A percentile compares a stretch with the other conserved stretches of the same genome.
Evolutionary conservation across 306 rosid species (phyloP).

Genomic region (Prunus dulcis): DNA sequence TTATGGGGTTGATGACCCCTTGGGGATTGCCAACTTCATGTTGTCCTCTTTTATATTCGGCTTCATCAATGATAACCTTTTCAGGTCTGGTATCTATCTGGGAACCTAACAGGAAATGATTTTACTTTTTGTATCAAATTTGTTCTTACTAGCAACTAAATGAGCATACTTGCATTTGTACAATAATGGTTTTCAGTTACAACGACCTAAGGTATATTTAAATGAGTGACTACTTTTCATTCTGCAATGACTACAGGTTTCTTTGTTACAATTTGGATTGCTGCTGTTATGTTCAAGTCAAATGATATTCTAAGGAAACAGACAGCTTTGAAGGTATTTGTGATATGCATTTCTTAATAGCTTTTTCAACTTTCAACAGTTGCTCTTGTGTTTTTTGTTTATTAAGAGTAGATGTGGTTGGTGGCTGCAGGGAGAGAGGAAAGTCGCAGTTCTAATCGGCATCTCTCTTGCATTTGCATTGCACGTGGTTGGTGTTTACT

Average conservation of each 20-base stretch:
- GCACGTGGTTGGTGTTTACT: slow-evolving; percentile 82
- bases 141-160: not conserved
- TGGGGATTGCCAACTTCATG: not conserved
- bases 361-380: not conserved
- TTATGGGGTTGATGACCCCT: not conserved
- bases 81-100: not conserved
- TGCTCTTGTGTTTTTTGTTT: slow-evolving; percentile 10
- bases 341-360: not conserved
- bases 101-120: not conserved
- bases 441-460: slow-evolving; percentile 57
- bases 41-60: not conserved
- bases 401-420: slow-evolving; percentile 21
- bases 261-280: slow-evolving; percentile 79
- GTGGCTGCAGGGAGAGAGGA: slow-evolving; percentile 94
- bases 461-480: slow-evolving; percentile 71
- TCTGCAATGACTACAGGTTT: slow-evolving; percentile 35
- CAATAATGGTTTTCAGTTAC: not conserved
- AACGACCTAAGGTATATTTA: not conserved
- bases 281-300: slow-evolving; percentile 88
- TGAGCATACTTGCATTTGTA: not conserved
- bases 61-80: slow-evolving; percentile 2
- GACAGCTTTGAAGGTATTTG: slow-evolving; percentile 45
- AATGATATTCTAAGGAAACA: slow-evolving; percentile 86
- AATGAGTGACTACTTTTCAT: not conserved
- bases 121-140: not conserved